Base-by-base conservation (phyloP, 768 basidiomycete species). In the Cantharellus anzutake region DNA sequence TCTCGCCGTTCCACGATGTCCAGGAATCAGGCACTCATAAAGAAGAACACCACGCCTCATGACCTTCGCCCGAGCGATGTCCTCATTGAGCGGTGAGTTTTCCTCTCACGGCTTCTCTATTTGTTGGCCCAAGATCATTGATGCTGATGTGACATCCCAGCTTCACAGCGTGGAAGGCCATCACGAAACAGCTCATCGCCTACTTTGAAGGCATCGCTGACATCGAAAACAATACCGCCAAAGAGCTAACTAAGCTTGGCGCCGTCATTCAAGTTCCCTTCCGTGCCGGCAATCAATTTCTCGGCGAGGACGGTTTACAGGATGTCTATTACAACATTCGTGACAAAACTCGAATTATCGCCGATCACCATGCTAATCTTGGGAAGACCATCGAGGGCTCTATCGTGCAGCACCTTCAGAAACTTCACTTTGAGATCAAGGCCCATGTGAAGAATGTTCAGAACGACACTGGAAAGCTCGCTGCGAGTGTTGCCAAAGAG, bases 201-300 rank as follows among this genome's bases (percentile, higher is more conserved):
- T 60, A 56, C 56, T 58, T 56, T 50, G 51, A 56, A 71, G 80
- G 81, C 60, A 75, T 82, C 60, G 82, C 82, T 34, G 93, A 97
- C 69, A 94, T 97, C 61, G 86, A 99, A 73, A 89, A 88, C 71
- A 93, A 93, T 70, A 85, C 89, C 3, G 91, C 93, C 7, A 81
- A 81, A 62, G 94, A 98, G 71, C 78, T 97, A 67, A 86, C 84
- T 3, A 93, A 94, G 70, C 81, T 99, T 51, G 86, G 87, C 5
- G 90, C 84, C 2, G 89, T 98, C 62, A 94, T 99, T 62, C 94
- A 99, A 70, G 94, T 98, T 0, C 96, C 96, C 0, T 98, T 99
- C 74, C 76, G 84, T 41, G 80, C 88, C 2, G 93, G 92, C 4
- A 94, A 96, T 71, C 94, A 98, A 74, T 99, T 99, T 68, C 76